A percentile compares a stretch with the other conserved stretches of the same genome.
phyloP scores from a whole-genome alignment of 305 asterid species.

The Rubia balearica region DNA sequence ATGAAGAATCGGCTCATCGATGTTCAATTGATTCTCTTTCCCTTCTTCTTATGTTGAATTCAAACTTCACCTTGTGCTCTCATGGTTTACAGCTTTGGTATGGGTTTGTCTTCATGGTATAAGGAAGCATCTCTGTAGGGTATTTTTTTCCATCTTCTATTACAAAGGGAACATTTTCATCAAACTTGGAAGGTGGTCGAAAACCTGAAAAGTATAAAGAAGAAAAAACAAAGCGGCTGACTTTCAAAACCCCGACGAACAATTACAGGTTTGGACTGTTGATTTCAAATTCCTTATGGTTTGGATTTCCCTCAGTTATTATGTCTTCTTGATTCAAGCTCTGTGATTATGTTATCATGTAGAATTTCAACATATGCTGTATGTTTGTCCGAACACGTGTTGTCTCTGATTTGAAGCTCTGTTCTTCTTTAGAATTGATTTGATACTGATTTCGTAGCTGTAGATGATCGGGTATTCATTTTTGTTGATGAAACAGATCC shows the following conservation, averaged over 20 bases:
- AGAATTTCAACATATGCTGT: neutral
- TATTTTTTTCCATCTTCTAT: no score
- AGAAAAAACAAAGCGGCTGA: neutral
- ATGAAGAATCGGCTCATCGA: no score
- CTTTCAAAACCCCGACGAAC: neutral
- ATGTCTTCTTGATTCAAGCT: neutral
- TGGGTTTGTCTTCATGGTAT: no score
- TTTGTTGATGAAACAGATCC: neutral
- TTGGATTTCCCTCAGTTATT: neutral
- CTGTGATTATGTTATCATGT: neutral
- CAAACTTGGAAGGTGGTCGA: neutral
- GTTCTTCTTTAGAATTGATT: neutral
- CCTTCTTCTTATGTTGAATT: no score
- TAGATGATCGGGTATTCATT: neutral
- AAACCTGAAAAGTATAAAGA: neutral
- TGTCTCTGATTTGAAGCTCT: neutral
- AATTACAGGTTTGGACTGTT: neutral
- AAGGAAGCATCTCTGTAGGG: no score
- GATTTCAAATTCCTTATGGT: neutral
- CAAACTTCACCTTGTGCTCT: no score
- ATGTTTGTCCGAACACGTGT: neutral
- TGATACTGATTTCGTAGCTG: neutral
- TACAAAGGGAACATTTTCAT: neutral
- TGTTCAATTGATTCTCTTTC: no score
- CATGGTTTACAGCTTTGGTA: no score